Evolutionary conservation across 2,329 filamentous ascomycete genomes (phyloP).

Genomic region (Alternaria solani): DNA sequence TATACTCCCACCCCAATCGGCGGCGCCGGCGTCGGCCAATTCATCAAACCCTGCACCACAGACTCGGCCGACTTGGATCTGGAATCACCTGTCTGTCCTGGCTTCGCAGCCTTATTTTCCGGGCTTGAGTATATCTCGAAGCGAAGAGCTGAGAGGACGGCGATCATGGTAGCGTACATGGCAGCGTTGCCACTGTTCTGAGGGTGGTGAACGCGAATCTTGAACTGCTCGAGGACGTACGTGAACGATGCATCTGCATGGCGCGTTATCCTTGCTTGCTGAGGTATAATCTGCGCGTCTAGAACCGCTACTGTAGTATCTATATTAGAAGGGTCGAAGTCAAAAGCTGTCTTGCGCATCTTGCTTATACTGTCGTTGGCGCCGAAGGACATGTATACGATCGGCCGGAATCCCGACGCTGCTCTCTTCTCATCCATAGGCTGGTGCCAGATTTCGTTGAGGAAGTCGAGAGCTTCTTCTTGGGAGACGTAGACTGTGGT

Average conservation of each 20-base stretch:
- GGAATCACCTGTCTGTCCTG: slow-evolving; percentile 19
- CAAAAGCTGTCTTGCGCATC: slow-evolving; percentile 12
- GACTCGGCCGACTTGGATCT: slow-evolving; percentile 11
- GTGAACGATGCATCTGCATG: slow-evolving; percentile 3
- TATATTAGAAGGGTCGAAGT: slow-evolving; percentile 17
- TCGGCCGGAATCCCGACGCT: slow-evolving; percentile 14
- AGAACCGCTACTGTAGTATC: slow-evolving; percentile 22
- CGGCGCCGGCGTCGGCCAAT: slow-evolving; percentile 23
- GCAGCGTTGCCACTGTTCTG: slow-evolving; percentile 23
- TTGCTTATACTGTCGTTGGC: slow-evolving; percentile 11
- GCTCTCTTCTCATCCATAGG: slow-evolving; percentile 17
- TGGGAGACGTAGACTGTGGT: slow-evolving; percentile 17
- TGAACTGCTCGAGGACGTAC: slow-evolving; percentile 16
- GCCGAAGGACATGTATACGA: slow-evolving; percentile 24
- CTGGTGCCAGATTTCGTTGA: slow-evolving; percentile 25
- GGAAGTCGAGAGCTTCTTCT: slow-evolving; percentile 11
- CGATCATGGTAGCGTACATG: slow-evolving; percentile 23
- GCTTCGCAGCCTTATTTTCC: slow-evolving; percentile 15
- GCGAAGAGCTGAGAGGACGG: slow-evolving; percentile 20
- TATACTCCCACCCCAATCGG: slow-evolving; percentile 18
- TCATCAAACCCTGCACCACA: slow-evolving; percentile 23
- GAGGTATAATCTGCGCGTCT: slow-evolving; percentile 24
- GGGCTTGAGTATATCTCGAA: slow-evolving; percentile 12
- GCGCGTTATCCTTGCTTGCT: slow-evolving; percentile 17
- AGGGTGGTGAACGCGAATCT: slow-evolving; percentile 1